A percentile compares a stretch with the other conserved stretches of the same genome.
Conservation (phyloP, 192 early-diverging fungal species). For the Entophlyctis luteolus region DNA sequence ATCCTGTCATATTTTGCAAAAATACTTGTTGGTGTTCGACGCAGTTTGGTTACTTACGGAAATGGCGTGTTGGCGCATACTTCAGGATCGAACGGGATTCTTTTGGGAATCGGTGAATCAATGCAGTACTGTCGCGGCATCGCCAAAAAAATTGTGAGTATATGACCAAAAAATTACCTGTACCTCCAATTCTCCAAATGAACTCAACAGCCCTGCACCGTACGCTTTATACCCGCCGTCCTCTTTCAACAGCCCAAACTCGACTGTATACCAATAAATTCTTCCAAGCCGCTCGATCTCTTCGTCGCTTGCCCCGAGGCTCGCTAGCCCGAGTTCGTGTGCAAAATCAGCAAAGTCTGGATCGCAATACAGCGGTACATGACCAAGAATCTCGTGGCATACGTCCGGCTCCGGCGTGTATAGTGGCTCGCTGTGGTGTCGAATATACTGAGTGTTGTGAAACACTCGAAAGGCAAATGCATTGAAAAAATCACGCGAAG, state of each 20-base stretch:
- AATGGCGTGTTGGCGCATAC: conserved; percentile 42
- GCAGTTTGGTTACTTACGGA: conserved; percentile 26
- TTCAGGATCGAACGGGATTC: conserved; percentile 80
- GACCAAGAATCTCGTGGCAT: conserved; percentile 94
- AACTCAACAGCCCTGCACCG: conserved; percentile 88
- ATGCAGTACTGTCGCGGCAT: conserved; percentile 55
- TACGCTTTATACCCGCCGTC: conserved; percentile 74
- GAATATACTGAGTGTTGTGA: conserved; percentile 96
- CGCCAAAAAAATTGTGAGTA: background rate
- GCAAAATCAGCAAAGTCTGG: conserved; percentile 89
- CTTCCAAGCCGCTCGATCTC: conserved; percentile 79
- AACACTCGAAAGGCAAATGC: conserved; percentile 95
- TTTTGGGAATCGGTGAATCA: conserved; percentile 68
- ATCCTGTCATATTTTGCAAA: conserved; percentile 41
- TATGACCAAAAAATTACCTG: background rate
- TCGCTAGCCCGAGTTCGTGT: conserved; percentile 91
- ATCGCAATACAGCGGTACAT: conserved; percentile 65
- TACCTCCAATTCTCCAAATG: conserved; percentile 88
- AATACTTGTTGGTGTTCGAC: background rate
- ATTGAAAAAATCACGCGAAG: conserved; percentile 91
- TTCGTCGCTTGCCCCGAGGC: conserved; percentile 84
- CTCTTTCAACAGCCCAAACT: conserved; percentile 85
- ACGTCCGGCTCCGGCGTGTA: conserved; percentile 93
- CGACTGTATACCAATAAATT: conserved; percentile 88
- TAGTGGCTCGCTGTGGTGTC: conserved; percentile 83